Evolutionary conservation across 202 grass and related monocot species (phyloP), one percentile per base, ranked within the genome.

Genomic region (Setaria viridis): DNA sequence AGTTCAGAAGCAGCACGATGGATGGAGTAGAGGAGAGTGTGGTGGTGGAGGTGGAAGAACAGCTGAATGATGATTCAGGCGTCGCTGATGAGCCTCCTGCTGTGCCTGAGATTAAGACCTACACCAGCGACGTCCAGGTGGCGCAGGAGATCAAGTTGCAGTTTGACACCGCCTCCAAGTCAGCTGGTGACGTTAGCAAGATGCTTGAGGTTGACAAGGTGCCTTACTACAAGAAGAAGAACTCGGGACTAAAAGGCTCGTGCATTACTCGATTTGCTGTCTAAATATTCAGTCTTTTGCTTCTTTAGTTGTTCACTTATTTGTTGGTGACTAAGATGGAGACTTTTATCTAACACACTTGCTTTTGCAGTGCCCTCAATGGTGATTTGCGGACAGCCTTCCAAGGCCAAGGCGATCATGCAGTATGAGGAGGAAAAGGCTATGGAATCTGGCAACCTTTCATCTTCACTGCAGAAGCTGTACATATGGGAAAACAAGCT

Each of bases 401-500:
- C 80, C 4, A 63, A 65, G 34, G 35, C 76, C n/a, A 74, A 91
- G 58, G 80, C 85, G 32, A 76, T 85, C 29, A 19, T 92, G 30
- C 17, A 88, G 47, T 93, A 88, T 79, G 89, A 93, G 70, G 89
- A 90, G 82, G 87, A 88, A 30, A 90, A 90, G 32, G 78, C 87
- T 68, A 86, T 86, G 79, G 76, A 77, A 49, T 72, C 70, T 43
- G 80, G 82, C 30, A 90, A 85, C 80, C 81, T 95, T 80, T 95
- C 93, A 30, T 85, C 84, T 0, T 91, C 91, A 20, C 46, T 98
- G 74, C 87, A 98, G 83, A 87, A 93, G 73, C 76, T 95, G 7
- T 90, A 89, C 70, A 89, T 91, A 46, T 98, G 92, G 92, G 95
- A 98, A 74, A 70, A 71, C 80, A 98, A 91, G 80, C 95, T 98